These are phyloP conservation scores for Chenopodium quinoa DNA, from an alignment of 148 eudicot genomes.

Conservation along the genomic window DNA sequence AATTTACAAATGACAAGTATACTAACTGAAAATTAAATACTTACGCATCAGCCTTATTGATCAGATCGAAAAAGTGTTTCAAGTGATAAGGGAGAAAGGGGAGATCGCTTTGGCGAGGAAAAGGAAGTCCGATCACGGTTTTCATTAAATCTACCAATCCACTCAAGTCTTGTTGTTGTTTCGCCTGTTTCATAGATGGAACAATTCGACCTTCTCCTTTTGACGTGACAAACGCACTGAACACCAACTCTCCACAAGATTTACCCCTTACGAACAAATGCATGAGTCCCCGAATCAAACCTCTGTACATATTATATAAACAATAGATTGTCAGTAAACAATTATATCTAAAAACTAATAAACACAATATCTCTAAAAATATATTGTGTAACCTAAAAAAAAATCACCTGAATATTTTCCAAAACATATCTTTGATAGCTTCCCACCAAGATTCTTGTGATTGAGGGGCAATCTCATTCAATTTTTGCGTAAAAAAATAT, in stretches of 20 bases:
- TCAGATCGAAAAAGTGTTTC: neutral
- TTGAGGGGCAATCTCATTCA: neutral
- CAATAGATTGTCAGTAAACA: neutral
- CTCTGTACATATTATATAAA: neutral
- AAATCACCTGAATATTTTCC: neutral
- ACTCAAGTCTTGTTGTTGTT: neutral
- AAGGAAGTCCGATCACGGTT: neutral
- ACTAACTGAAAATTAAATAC: neutral
- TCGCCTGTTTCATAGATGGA: neutral
- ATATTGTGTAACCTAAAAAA: neutral
- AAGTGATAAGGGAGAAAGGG: neutral
- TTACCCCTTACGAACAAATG: neutral
- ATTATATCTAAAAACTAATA: neutral
- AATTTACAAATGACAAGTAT: no score
- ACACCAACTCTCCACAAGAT: slow-evolving; percentile 7
- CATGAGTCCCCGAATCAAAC: slow-evolving; percentile 5
- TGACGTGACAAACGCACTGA: slow-evolving; percentile 4
- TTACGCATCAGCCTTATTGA: neutral
- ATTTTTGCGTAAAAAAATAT: neutral
- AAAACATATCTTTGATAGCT: neutral
- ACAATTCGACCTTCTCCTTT: slow-evolving; percentile 5
- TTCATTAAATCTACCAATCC: neutral
- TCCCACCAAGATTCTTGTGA: neutral
- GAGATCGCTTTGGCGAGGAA: neutral
- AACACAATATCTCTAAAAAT: slow-evolving; percentile 1